A percentile compares a stretch with the other conserved stretches of the same genome.
Conservation (phyloP, 1,139 yeast genomes). For the Yamadazyma triangularis region DNA sequence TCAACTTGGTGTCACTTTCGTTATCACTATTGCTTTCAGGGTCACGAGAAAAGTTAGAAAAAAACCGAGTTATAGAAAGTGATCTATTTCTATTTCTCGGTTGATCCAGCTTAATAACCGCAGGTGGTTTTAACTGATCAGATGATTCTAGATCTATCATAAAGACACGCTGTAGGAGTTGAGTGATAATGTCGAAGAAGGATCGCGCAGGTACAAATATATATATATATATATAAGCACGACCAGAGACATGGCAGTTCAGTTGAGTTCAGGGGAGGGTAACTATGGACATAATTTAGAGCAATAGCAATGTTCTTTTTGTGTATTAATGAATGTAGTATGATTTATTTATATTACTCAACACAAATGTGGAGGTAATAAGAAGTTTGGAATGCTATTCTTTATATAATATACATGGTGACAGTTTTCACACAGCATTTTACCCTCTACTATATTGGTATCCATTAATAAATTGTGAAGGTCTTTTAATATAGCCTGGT, state of each 20-base stretch:
- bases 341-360: no score
- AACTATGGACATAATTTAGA: no score
- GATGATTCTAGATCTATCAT: no score
- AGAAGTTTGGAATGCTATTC: slow-evolving; percentile 89
- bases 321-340: no score
- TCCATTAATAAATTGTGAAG: slow-evolving; percentile 77
- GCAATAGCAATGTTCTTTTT: no score
- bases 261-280: no score
- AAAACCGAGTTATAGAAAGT: slow-evolving; percentile 10
- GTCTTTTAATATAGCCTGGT: slow-evolving; percentile 60
- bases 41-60: slow-evolving; percentile 4
- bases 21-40: slow-evolving; percentile 5
- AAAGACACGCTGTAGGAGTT: no score
- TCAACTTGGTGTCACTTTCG: slow-evolving; percentile 14
- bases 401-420: slow-evolving; percentile 85
- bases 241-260: no score
- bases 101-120: slow-evolving; percentile 5
- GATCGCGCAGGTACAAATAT: no score
- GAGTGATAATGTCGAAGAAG: no score
- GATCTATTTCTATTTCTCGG: slow-evolving; percentile 9
- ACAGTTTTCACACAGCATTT: slow-evolving; percentile 84
- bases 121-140: slow-evolving; percentile 10
- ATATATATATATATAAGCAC: no score
- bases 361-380: slow-evolving; percentile 83
- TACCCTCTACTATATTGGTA: slow-evolving; percentile 82